Conservation (phyloP, 345 rosid genomes). For the Acer campestre region DNA sequence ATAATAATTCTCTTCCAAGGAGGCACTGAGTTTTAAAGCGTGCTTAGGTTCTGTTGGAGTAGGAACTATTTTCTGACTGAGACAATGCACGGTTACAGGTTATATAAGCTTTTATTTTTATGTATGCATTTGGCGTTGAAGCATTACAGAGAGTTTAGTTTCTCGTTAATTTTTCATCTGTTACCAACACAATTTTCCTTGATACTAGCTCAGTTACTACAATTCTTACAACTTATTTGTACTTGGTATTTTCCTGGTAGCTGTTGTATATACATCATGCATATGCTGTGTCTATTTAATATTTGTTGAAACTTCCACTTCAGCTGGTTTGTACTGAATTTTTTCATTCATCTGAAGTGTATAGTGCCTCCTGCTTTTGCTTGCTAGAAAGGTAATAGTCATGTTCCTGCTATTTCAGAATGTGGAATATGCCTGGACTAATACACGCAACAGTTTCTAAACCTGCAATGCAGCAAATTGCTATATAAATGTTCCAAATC, state of each 20-base stretch:
- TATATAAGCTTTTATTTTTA: not conserved
- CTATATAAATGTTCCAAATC: no score
- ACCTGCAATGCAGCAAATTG: no score
- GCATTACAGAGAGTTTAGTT: no score
- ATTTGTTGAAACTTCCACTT: not conserved
- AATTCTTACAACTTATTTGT: not conserved
- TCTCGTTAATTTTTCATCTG: not conserved
- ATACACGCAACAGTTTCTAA: no score
- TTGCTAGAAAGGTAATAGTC: not conserved
- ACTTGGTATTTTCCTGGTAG: not conserved
- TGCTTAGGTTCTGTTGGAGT: slow-evolving; percentile 37
- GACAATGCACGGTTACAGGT: not conserved
- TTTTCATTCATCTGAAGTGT: no score
- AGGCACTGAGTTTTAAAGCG: slow-evolving; percentile 15
- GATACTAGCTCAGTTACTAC: not conserved
- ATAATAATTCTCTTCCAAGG: no score
- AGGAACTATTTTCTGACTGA: not conserved
- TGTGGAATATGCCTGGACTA: not conserved
- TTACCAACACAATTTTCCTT: not conserved
- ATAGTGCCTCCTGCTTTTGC: no score
- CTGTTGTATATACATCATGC: slow-evolving; percentile 4
- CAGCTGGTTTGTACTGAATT: no score
- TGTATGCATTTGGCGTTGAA: not conserved
- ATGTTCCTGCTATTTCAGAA: not conserved
- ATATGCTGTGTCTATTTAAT: not conserved